Base-by-base conservation (phyloP, 306 rosid species). In the Prunus davidiana region DNA sequence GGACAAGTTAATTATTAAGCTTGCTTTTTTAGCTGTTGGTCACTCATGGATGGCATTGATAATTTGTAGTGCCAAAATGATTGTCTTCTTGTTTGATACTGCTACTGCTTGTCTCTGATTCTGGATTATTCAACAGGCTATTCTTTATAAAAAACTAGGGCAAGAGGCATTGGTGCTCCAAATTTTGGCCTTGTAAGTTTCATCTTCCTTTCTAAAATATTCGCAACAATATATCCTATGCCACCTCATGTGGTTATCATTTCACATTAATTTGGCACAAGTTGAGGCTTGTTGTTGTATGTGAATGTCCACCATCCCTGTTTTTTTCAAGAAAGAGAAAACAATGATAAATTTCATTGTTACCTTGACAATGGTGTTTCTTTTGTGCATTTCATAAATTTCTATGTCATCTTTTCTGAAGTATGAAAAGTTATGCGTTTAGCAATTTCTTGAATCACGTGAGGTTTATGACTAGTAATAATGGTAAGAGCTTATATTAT, bases 161-260 rank as follows among this genome's bases (percentile, higher is more conserved):
- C 97, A 95, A 69, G 98, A 95, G 91, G 86, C 90, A 38, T 80
- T 92, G 87, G 98, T 95, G 60, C 97, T 95, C 84, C 97, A 87
- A 81, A 95, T 95, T 78, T 84, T 95, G 91, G 98, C 98, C 75
- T 79, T 95, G 98, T 95, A 84, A 89, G 98, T 87, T 78, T 79
- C 65, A 11, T 77, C 51, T 78, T 72, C 71, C 76, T 61, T 47
- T 62, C 49, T 52, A 20, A 72, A 68, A 46, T 3, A n/a, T 66
- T 34, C 22, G 5, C 24, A 65, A 19, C 25, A 32, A 43, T 46
- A n/a, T 7, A 45, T 47, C 27, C 46, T 15, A 64, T 57, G 24
- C 63, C 10, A 22, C 10, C 46, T 27, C 56, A 56, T 25, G 19
- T 58, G 71, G n/a, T 18, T 34, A 70, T 52, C 28, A 45, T 38